These are phyloP conservation scores for Cladosporium sp. DNA, from an alignment of 2,329 filamentous ascomycete species.

Conservation along the genomic window DNA sequence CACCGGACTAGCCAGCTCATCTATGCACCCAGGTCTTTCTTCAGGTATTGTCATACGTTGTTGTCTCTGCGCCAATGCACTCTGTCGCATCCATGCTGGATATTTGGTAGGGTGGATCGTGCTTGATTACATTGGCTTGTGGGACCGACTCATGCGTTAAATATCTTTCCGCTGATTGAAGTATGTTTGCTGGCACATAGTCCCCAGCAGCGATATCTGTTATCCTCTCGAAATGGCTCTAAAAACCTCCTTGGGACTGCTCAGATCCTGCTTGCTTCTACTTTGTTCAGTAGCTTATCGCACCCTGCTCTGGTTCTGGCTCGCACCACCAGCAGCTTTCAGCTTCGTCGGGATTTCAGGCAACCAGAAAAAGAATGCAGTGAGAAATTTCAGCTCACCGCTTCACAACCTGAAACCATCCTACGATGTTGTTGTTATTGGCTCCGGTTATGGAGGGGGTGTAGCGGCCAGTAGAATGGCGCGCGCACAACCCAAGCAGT, in stretches of 20 bases:
- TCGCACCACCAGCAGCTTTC: neutral
- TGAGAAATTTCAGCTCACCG: conserved; percentile 16
- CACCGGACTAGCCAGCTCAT: neutral
- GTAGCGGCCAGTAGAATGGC: conserved; percentile 67
- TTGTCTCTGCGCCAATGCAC: neutral
- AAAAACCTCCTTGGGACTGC: neutral
- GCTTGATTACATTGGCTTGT: neutral
- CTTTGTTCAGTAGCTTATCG: neutral
- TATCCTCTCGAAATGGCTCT: neutral
- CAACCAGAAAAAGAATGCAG: neutral
- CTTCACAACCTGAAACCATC: conserved; percentile 17
- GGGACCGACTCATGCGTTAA: neutral
- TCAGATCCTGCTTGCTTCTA: neutral
- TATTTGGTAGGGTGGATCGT: neutral
- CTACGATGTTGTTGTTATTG: conserved; percentile 68
- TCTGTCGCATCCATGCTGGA: neutral
- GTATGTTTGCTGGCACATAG: neutral
- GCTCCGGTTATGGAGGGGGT: conserved; percentile 67
- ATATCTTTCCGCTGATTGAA: neutral
- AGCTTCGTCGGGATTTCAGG: neutral
- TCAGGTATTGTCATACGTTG: neutral
- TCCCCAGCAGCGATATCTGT: neutral
- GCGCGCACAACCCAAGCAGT: conserved; percentile 52
- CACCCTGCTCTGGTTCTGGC: neutral
- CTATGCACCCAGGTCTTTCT: neutral